Conservation (phyloP, 805 yeast species). For the Clavispora santaluciae region DNA sequence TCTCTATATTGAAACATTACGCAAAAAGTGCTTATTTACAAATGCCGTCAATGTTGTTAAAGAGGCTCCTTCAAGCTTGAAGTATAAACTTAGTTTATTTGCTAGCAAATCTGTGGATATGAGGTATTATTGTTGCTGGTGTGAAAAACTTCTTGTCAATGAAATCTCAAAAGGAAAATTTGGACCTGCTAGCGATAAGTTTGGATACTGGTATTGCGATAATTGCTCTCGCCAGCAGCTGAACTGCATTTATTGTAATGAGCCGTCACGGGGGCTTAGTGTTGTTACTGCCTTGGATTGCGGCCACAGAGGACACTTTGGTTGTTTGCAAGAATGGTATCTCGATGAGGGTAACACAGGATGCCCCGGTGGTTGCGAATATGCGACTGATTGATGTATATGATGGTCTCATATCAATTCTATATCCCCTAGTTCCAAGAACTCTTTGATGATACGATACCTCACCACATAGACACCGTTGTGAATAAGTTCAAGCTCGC, state of each 20-base stretch:
- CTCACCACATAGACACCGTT: conserved; percentile 75
- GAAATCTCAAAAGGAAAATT: conserved; percentile 45
- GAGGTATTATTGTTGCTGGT: conserved; percentile 54
- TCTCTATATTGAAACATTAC: conserved; percentile 51
- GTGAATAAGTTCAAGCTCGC: conserved; percentile 26
- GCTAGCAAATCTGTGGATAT: conserved; percentile 34
- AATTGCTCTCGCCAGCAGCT: conserved; percentile 56
- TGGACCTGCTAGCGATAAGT: conserved; percentile 21
- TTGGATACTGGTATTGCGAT: conserved; percentile 86
- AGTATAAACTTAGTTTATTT: conserved; percentile 23
- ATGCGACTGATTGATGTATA: not conserved
- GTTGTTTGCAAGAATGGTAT: conserved; percentile 78
- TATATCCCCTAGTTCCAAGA: conserved; percentile 35
- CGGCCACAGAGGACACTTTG: conserved; percentile 85
- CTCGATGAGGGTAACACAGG: conserved; percentile 54
- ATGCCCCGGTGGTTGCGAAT: conserved; percentile 74
- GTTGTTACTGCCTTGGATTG: conserved; percentile 57
- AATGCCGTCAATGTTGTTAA: conserved; percentile 56
- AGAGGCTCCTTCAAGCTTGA: conserved; percentile 28
- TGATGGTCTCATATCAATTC: conserved; percentile 25
- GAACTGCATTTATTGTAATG: conserved; percentile 74
- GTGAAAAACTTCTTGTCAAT: conserved; percentile 56
- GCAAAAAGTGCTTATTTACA: conserved; percentile 46
- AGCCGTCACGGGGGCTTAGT: conserved; percentile 68
- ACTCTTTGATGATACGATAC: conserved; percentile 42